Evolutionary conservation across 441 rosid genomes (phyloP).

Genomic region (Gossypium davidsonii): DNA sequence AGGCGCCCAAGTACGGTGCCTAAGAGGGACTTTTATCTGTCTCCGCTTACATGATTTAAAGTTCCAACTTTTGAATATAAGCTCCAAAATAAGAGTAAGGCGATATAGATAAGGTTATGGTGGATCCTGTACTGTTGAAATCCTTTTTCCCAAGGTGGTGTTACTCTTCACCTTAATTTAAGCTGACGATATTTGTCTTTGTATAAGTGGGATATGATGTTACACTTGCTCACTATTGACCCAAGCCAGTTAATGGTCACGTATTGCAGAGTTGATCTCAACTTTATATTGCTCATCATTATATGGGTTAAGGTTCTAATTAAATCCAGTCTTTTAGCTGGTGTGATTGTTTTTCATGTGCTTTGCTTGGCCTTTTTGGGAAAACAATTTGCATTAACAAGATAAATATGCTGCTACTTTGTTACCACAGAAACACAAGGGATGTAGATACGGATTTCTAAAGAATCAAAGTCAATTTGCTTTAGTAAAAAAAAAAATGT

Average conservation of each 20-base stretch:
- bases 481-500: too few relatives aligned
- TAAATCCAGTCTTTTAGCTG: neutral
- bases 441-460: too few relatives aligned
- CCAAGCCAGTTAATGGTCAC: neutral
- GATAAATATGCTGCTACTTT: too few relatives aligned
- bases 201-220: neutral
- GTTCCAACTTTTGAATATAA: neutral
- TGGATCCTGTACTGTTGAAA: neutral
- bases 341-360: neutral
- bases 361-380: neutral
- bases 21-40: slow-evolving; percentile 18
- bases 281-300: too few relatives aligned
- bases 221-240: neutral
- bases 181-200: neutral
- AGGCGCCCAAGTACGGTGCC: slow-evolving; percentile 96
- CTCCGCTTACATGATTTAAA: neutral
- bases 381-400: neutral
- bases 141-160: neutral
- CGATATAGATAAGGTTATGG: neutral
- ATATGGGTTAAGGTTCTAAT: neutral
- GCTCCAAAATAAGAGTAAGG: neutral
- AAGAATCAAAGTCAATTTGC: too few relatives aligned
- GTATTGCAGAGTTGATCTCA: neutral
- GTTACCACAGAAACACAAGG: too few relatives aligned
- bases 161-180: neutral